Percentiles rank a stretch among this genome's conserved stretches.
Conservation (phyloP, 306 rosid species). For the Acacia acuminata region DNA sequence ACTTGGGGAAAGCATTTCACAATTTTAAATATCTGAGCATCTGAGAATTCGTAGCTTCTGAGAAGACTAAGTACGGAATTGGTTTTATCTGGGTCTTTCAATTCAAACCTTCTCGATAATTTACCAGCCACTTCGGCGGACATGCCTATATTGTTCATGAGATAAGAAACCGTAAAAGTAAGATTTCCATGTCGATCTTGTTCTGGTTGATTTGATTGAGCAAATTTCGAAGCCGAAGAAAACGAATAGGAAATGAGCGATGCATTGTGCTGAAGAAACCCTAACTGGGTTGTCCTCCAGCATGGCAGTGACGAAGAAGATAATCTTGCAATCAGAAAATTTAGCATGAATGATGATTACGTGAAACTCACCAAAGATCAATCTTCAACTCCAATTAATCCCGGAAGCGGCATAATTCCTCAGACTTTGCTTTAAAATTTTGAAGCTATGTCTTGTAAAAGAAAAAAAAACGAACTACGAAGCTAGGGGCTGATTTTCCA, state of each 20-base stretch:
- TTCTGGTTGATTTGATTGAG: not conserved
- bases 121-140: slow-evolving; percentile 28
- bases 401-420: too few species aligned
- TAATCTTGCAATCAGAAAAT: not conserved
- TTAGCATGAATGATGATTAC: not conserved
- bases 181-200: not conserved
- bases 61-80: slow-evolving; percentile 31
- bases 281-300: not conserved
- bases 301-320: not conserved
- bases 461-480: too few species aligned
- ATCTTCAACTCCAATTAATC: not conserved
- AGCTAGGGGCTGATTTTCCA: too few species aligned
- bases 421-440: too few species aligned
- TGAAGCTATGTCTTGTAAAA: too few species aligned
- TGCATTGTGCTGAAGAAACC: not conserved
- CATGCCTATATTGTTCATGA: slow-evolving; percentile 36
- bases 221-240: not conserved
- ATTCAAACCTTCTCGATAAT: not conserved
- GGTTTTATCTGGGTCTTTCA: not conserved
- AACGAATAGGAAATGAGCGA: not conserved
- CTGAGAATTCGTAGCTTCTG: slow-evolving; percentile 29
- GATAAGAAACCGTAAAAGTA: slow-evolving; percentile 29
- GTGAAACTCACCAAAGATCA: not conserved
- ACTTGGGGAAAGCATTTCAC: not conserved
- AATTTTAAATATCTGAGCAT: slow-evolving; percentile 30